Evolutionary conservation across 2,329 filamentous ascomycete species (phyloP), one percentile per base, ranked within the genome.

Genomic region (Xylaria sp.): DNA sequence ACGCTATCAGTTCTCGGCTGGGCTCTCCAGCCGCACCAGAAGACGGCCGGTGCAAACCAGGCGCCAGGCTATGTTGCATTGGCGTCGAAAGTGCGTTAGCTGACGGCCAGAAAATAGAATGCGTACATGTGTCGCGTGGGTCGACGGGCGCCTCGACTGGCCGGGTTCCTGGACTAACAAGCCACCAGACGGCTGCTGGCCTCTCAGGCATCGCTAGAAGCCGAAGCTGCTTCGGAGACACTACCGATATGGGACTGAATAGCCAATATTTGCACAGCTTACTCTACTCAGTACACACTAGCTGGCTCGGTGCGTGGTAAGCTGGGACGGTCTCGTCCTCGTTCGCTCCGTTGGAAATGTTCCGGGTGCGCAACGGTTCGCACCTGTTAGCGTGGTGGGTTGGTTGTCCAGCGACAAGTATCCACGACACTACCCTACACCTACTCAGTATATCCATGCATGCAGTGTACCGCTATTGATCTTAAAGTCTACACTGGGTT

Each of bases 1-100:
- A 60, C 69, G 57, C 73, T 71, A 74, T 71, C 70, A 58, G 58
- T 73, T 68, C 60, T 63, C 46, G 61, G 64, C 57, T 66, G 67
- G 60, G 60, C 51, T 64, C 61, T 70, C 54, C 66, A 73, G 72
- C 70, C 67, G 71, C 69, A 69, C 63, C 61, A 67, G 37, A 50
- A 57, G 37, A 39, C 25, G 55, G 41, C 50, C 18, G 56, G 56
- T 39, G 48, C 56, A 39, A 12, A 25, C 25, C 25, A 37, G 50
- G 50, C 50, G n/a, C 25, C 25, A 37, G 50, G 50, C 50, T 39
- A 61, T 51, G 56, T 58, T 12, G 60, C 59, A 67, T 70, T 70
- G 72, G 72, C 65, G 68, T 66, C 61, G 18, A 64, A 46, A 55
- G 34, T 46, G 51, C 28, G 55, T 65, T 65, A 72, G 73, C 70